Conservation (phyloP, 306 rosid species). For the Ammopiptanthus mongolicus region DNA sequence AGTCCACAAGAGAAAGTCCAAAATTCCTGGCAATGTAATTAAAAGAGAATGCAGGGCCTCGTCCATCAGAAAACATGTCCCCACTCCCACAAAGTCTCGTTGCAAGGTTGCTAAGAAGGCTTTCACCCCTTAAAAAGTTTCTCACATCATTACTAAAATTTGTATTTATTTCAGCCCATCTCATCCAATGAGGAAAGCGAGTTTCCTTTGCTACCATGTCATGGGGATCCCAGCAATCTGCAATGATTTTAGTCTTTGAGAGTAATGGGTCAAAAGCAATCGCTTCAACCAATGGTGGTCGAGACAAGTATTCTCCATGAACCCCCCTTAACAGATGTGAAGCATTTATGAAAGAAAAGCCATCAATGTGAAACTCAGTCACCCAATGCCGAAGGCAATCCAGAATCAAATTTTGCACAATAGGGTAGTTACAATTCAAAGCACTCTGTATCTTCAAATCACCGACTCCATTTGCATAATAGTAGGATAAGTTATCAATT, state of each 20-base stretch:
- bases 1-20: conserved; percentile 81
- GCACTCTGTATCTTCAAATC: conserved; percentile 33
- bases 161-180: conserved; percentile 89
- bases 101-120: conserved; percentile 71
- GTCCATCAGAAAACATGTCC: conserved; percentile 61
- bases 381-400: conserved; percentile 87
- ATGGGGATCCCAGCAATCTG: conserved; percentile 75
- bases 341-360: conserved; percentile 86
- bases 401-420: conserved; percentile 70
- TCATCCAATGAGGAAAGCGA: conserved; percentile 92
- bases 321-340: conserved; percentile 58
- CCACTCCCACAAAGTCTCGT: conserved; percentile 95
- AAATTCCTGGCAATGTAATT: conserved; percentile 56
- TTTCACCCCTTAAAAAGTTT: conserved; percentile 68
- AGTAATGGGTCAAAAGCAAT: conserved; percentile 81
- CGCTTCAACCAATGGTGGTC: conserved; percentile 88
- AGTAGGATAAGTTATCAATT: conserved; percentile 65
- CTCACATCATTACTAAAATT: conserved; percentile 59
- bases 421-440: conserved; percentile 77
- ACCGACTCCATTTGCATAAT: conserved; percentile 28
- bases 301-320: conserved; percentile 61
- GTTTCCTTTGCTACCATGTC: conserved; percentile 37
- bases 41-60: conserved; percentile 87
- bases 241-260: conserved; percentile 70
- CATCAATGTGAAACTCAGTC: conserved; percentile 84